These are phyloP conservation scores for Drosera spatulata DNA, from an alignment of 179 eudicot genomes.

Conservation along the genomic window DNA sequence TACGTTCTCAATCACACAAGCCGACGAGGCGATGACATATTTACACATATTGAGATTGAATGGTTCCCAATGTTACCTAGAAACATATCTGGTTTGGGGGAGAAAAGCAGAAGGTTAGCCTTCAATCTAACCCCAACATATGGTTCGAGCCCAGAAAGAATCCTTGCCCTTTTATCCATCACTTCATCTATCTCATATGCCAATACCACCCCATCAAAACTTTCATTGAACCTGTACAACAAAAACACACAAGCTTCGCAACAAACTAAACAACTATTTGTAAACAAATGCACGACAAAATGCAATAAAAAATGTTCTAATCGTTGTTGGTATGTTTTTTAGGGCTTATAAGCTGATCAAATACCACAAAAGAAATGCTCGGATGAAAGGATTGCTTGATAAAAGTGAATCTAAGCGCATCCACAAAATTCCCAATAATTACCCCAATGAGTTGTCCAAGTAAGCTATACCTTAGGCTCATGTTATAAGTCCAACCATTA, in stretches of 20 bases:
- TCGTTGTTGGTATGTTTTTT: too few relatives aligned
- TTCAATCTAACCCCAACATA: constrained; percentile 44
- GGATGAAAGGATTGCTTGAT: too few relatives aligned
- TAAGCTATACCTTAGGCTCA: too few relatives aligned
- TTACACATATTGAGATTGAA: background rate
- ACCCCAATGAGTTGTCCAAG: too few relatives aligned
- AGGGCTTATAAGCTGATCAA: too few relatives aligned
- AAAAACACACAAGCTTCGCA: background rate
- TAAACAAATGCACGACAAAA: too few relatives aligned
- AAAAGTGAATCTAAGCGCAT: too few relatives aligned
- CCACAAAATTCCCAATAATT: too few relatives aligned
- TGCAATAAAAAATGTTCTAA: too few relatives aligned
- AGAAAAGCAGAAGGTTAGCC: constrained; percentile 55
- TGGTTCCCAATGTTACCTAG: constrained; percentile 32
- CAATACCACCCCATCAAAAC: constrained; percentile 73
- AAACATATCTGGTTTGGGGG: constrained; percentile 71
- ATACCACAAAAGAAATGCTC: too few relatives aligned
- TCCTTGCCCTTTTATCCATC: constrained; percentile 31
- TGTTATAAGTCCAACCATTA: too few relatives aligned
- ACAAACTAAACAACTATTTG: background rate
- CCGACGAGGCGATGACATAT: background rate
- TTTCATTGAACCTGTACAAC: constrained; percentile 54
- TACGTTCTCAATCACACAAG: background rate
- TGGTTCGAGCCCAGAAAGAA: constrained; percentile 57
- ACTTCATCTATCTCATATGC: constrained; percentile 45